Percentiles rank a stretch among this genome's conserved stretches.
Evolutionary conservation across 805 yeast species (phyloP).

Genomic region (Pichia kluyveri): DNA sequence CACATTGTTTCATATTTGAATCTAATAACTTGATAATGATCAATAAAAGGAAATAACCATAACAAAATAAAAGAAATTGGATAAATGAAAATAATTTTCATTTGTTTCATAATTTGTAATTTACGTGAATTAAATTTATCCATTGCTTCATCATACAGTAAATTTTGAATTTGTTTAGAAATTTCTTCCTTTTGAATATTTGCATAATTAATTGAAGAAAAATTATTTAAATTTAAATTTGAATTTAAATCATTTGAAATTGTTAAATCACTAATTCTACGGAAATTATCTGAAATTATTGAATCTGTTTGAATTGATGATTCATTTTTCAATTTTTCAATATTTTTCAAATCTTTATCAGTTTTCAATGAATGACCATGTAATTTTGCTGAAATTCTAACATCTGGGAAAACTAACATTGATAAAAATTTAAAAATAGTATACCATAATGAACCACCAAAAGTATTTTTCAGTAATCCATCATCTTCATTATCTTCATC

Average conservation of each 20-base stretch:
- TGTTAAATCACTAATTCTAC: neutral
- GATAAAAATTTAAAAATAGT: slow-evolving; percentile 18
- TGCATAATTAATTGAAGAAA: neutral
- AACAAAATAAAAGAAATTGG: slow-evolving; percentile 73
- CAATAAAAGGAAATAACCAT: slow-evolving; percentile 75
- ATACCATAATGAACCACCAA: slow-evolving; percentile 26
- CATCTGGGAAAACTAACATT: slow-evolving; percentile 26
- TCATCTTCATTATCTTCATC: neutral
- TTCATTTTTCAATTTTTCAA: slow-evolving; percentile 15
- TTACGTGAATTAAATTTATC: slow-evolving; percentile 55
- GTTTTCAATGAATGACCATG: slow-evolving; percentile 22
- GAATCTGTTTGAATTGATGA: neutral
- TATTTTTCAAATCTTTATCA: slow-evolving; percentile 19
- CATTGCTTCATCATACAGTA: slow-evolving; percentile 52
- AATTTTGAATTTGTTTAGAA: slow-evolving; percentile 24
- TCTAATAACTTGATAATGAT: slow-evolving; percentile 44
- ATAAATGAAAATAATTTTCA: slow-evolving; percentile 71
- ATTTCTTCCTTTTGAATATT: slow-evolving; percentile 12
- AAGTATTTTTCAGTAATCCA: slow-evolving; percentile 4
- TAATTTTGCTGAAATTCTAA: slow-evolving; percentile 22
- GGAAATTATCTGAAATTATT: neutral
- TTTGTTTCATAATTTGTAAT: slow-evolving; percentile 61
- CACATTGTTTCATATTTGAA: slow-evolving; percentile 46
- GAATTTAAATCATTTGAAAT: neutral
- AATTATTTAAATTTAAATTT: too few species aligned